Percentiles rank a stretch among this genome's conserved stretches.
phyloP scores from a whole-genome alignment of 768 basidiomycete genomes.

The Tulasnella sp. region DNA sequence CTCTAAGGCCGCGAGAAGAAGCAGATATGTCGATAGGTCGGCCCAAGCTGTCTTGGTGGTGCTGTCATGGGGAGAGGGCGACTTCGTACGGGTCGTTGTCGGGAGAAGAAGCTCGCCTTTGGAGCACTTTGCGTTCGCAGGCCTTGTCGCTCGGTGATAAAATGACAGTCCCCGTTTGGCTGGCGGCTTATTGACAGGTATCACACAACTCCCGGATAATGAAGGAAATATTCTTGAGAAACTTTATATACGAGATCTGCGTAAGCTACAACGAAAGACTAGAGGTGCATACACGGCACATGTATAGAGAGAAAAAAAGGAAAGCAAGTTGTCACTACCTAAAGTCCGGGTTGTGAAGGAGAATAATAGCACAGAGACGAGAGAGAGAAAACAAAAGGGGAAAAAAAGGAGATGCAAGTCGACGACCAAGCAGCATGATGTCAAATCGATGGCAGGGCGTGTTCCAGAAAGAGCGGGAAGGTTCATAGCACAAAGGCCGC shows the following conservation, averaged over 20 bases:
- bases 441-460: neutral
- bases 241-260: neutral
- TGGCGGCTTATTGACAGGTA: neutral
- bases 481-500: neutral
- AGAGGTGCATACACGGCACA: conserved; percentile 9
- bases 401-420: neutral
- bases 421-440: neutral
- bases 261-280: conserved; percentile 3
- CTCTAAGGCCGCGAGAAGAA: neutral
- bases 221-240: neutral
- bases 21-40: neutral
- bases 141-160: neutral
- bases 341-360: neutral
- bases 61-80: neutral
- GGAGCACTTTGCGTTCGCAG: neutral
- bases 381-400: neutral
- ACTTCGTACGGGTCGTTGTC: neutral
- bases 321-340: neutral
- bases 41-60: neutral
- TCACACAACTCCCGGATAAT: neutral
- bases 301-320: neutral
- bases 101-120: neutral
- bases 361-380: neutral
- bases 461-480: neutral
- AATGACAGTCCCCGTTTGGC: neutral